Base-by-base conservation (phyloP, 768 basidiomycete species). In the Rhodotorula kratochvilovae region DNA sequence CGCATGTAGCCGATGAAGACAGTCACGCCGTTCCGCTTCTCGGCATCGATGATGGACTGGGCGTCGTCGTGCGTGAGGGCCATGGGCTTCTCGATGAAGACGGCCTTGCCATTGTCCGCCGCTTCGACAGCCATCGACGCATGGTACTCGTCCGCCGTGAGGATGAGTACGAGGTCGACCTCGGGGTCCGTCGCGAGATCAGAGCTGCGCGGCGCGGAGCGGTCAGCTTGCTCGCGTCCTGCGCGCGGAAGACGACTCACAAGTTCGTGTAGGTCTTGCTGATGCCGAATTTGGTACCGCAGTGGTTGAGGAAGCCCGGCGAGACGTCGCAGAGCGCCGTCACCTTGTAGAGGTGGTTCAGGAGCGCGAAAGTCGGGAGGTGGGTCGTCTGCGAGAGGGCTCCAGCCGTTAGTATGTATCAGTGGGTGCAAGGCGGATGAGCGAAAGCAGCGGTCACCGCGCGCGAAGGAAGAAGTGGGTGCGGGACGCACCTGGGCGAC, bases 71-170 rank as follows among this genome's bases (percentile, higher is more conserved):
- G 63, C 3, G 77, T 77, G 48, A 79, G 67, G 3, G 72, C 69
- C 77, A 79, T 78, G 6, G 79, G 79, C 62, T 80, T 80, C 68
- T 80, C 79, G 64, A 80, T 74, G 51, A 80, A 68, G 39, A 80
- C 75, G 50, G 76, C 75, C 67, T 80, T 80, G 13, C 68, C 64
- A 6, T 59, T 60, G 23, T 73, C 57, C 13, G 64, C 61, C 0
- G 72, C 72, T 2, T 56, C 56, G 27, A 69, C 60, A 7, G 72
- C 67, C 25, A 55, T 55, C 21, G 23, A 27, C 1, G 57, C 67
- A 36, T 73, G 72, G 43, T 75, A 75, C 65, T 75, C 74, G 54
- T 75, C 74, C 1, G 70, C 66, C 7, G 71, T 67, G 21, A 75
- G 48, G 50, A 75, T 64, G 21, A 75, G 36, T 33, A 75, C 62